phyloP scores from a whole-genome alignment of 495 filamentous ascomycete genomes.

The Penicillium coffeae region DNA sequence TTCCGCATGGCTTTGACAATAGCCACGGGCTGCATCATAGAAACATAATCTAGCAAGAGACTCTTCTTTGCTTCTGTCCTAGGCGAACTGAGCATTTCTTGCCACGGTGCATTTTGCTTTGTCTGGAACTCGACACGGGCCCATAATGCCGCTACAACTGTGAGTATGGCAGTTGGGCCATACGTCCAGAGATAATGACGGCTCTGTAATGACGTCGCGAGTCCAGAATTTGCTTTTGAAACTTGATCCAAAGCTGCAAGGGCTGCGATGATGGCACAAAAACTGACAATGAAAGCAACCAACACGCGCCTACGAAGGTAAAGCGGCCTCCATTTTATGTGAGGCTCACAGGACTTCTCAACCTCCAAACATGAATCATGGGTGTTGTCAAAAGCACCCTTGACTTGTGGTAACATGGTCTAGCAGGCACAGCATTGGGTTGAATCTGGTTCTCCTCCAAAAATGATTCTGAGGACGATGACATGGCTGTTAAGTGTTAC shows the following conservation, averaged over 20 bases:
- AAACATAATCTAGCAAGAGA: neutral
- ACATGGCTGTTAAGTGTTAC: neutral
- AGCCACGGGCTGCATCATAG: neutral
- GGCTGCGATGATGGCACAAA: neutral
- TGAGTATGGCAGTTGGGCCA: slow-evolving; percentile 29
- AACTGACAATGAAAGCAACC: neutral
- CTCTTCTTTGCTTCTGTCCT: neutral
- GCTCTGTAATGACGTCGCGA: neutral
- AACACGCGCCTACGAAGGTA: neutral
- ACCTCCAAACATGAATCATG: neutral
- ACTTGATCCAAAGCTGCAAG: neutral
- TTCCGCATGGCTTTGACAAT: neutral
- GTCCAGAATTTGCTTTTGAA: neutral
- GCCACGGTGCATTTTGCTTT: slow-evolving; percentile 23
- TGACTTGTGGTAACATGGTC: neutral
- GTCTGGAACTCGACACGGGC: slow-evolving; percentile 21
- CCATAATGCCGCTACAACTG: slow-evolving; percentile 24
- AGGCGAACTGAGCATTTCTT: neutral
- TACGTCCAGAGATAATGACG: slow-evolving; percentile 9
- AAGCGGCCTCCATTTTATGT: neutral
- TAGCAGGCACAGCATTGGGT: neutral
- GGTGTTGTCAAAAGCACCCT: neutral
- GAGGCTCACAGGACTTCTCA: neutral
- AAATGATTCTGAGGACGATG: neutral
- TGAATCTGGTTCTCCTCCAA: neutral